Conservation (phyloP, 139 green algal species). For the Ettlia oleoabundans region DNA sequence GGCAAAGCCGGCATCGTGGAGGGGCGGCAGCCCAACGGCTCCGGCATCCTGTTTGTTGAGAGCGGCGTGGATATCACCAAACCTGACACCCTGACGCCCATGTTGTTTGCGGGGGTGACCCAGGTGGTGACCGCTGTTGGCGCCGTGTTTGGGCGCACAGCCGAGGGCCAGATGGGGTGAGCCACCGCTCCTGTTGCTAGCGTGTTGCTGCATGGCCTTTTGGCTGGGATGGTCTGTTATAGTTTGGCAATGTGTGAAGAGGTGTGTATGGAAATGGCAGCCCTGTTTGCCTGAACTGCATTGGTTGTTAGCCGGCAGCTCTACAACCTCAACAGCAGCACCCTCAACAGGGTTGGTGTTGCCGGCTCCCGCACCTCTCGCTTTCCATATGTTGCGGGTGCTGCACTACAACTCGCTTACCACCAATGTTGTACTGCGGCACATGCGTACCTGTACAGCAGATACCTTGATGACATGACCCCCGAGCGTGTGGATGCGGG, state of each 20-base stretch:
- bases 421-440: no score
- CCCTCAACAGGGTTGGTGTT: no score
- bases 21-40: constrained; percentile 15
- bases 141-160: constrained; percentile 64
- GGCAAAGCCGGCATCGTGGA: constrained; percentile 10
- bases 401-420: no score
- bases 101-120: constrained; percentile 78
- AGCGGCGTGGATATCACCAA: constrained; percentile 75
- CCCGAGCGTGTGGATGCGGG: constrained; percentile 77
- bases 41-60: constrained; percentile 73
- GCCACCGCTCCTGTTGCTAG: not conserved
- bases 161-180: constrained; percentile 71
- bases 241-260: no score
- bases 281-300: no score
- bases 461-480: constrained; percentile 76
- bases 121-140: constrained; percentile 76
- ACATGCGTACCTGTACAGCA: no score
- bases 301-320: no score
- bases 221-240: no score
- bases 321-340: no score
- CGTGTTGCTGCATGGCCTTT: not conserved
- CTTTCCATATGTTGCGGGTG: no score
- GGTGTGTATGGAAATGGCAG: not conserved
- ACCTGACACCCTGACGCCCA: constrained; percentile 56
- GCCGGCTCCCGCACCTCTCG: no score